Percentiles rank a stretch among this genome's conserved stretches.
Conservation (phyloP, 2,329 filamentous ascomycete species). For the Penicillium occitanis region DNA sequence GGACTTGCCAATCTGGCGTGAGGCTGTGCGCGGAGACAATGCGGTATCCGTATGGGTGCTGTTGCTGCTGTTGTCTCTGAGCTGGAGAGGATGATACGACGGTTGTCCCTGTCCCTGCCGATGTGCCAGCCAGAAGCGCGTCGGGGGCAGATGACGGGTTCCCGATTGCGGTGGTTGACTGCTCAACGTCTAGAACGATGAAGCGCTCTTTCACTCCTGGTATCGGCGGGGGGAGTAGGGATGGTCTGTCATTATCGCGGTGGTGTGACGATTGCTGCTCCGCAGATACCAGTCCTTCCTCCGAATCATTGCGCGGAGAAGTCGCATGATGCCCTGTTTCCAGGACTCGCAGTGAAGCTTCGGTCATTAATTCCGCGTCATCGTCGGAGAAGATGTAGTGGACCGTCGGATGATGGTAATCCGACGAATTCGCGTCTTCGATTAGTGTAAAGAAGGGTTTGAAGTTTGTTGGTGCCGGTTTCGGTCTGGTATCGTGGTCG, state of each 20-base stretch:
- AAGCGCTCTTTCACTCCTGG: constrained; percentile 55
- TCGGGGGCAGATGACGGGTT: constrained; percentile 24
- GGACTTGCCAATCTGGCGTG: constrained; percentile 70
- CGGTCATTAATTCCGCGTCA: constrained; percentile 73
- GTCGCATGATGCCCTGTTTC: constrained; percentile 40
- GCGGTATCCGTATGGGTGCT: constrained; percentile 38
- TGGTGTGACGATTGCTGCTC: not conserved
- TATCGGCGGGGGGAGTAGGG: constrained; percentile 48
- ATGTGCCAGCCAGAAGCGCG: constrained; percentile 19
- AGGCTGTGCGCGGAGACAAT: constrained; percentile 72
- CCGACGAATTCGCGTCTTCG: constrained; percentile 69
- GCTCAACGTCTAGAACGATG: constrained; percentile 56
- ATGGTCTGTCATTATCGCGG: constrained; percentile 21
- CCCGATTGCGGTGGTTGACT: constrained; percentile 18
- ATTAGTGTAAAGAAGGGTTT: constrained; percentile 83
- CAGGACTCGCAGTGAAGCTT: constrained; percentile 60
- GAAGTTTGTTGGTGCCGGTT: constrained; percentile 53
- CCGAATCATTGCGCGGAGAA: constrained; percentile 32
- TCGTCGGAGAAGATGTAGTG: constrained; percentile 95
- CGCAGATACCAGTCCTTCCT: not conserved
- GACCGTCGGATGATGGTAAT: constrained; percentile 78
- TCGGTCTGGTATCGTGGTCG: not conserved
- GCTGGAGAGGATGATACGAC: constrained; percentile 30
- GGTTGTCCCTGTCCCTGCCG: constrained; percentile 23
- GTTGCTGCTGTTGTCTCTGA: constrained; percentile 24